Conservation (phyloP, 2,329 filamentous ascomycete species). For the Teratosphaeria epicoccoides region DNA sequence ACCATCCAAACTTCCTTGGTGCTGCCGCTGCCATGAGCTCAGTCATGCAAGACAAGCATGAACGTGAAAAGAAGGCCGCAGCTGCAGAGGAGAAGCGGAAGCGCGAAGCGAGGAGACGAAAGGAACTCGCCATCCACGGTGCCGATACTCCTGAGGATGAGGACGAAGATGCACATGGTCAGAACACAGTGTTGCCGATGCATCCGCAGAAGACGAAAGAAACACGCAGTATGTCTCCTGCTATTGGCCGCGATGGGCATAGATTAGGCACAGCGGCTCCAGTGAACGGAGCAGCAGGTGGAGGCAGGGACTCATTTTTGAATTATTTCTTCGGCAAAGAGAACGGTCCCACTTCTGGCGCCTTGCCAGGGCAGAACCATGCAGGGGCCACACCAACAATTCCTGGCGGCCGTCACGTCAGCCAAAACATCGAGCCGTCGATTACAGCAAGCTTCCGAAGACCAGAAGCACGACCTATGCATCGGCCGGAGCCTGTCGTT, state of each 20-base stretch:
- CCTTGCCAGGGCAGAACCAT: slow-evolving; percentile 24
- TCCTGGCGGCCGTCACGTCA: slow-evolving; percentile 55
- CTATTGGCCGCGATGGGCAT: slow-evolving; percentile 45
- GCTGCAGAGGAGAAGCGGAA: slow-evolving; percentile 77
- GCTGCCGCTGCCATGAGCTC: slow-evolving; percentile 96
- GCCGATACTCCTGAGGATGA: slow-evolving; percentile 55
- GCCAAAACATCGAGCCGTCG: slow-evolving; percentile 66
- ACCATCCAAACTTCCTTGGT: slow-evolving; percentile 96
- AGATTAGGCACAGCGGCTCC: slow-evolving; percentile 22
- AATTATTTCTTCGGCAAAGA: slow-evolving; percentile 99
- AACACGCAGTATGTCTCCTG: slow-evolving; percentile 72
- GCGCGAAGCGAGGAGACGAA: slow-evolving; percentile 69
- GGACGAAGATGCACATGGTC: slow-evolving; percentile 39
- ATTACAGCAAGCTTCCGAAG: slow-evolving; percentile 74
- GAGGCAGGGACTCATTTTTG: slow-evolving; percentile 73
- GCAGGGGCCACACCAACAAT: slow-evolving; percentile 29
- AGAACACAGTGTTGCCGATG: slow-evolving; percentile 44
- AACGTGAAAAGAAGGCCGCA: slow-evolving; percentile 73
- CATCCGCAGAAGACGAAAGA: slow-evolving; percentile 36
- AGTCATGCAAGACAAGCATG: slow-evolving; percentile 88
- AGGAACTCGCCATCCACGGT: slow-evolving; percentile 68
- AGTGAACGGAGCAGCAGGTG: slow-evolving; percentile 35
- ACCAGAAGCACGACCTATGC: slow-evolving; percentile 38
- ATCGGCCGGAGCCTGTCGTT: neutral
- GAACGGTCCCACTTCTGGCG: slow-evolving; percentile 40